Percentiles rank a stretch among this genome's conserved stretches.
These are phyloP conservation scores for Candida tibetensis DNA, from an alignment of 805 yeast genomes.

Conservation along the genomic window DNA sequence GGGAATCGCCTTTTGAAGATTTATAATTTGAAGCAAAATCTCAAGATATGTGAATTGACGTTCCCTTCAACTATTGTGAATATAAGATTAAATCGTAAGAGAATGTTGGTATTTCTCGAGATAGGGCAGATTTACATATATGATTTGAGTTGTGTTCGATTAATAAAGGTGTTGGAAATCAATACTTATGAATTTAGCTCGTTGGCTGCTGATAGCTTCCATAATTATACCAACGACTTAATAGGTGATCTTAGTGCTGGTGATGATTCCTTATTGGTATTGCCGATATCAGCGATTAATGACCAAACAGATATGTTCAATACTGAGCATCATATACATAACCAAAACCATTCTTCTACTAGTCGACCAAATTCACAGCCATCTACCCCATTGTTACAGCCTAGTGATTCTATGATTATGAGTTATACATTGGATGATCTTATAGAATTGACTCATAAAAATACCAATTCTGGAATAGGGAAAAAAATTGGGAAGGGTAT, in stretches of 20 bases:
- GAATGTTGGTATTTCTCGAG: conserved; percentile 70
- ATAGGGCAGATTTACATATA: conserved; percentile 82
- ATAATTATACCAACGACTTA: conserved; percentile 12
- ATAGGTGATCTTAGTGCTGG: conserved; percentile 37
- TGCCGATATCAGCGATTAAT: conserved; percentile 30
- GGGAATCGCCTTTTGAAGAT: conserved; percentile 36
- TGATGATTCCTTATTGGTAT: conserved; percentile 32
- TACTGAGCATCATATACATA: conserved; percentile 6
- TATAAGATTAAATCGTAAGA: conserved; percentile 75
- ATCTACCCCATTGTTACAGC: conserved; percentile 12
- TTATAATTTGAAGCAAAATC: conserved; percentile 39
- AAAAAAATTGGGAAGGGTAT: conserved; percentile 9
- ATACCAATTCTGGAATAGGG: conserved; percentile 7
- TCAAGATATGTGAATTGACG: conserved; percentile 77
- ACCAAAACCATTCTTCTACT: conserved; percentile 1
- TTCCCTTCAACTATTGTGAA: conserved; percentile 75
- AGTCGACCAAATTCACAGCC: conserved; percentile 11
- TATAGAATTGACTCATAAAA: conserved; percentile 27
- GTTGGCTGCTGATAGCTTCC: conserved; percentile 2
- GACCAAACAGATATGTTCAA: conserved; percentile 34
- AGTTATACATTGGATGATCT: conserved; percentile 15
- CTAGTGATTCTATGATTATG: conserved; percentile 17
- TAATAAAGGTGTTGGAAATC: conserved; percentile 46
- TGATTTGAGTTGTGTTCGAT: conserved; percentile 86
- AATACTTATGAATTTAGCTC: conserved; percentile 9